Evolutionary conservation across 805 yeast species (phyloP).

Genomic region (Geotrichum ghanense): DNA sequence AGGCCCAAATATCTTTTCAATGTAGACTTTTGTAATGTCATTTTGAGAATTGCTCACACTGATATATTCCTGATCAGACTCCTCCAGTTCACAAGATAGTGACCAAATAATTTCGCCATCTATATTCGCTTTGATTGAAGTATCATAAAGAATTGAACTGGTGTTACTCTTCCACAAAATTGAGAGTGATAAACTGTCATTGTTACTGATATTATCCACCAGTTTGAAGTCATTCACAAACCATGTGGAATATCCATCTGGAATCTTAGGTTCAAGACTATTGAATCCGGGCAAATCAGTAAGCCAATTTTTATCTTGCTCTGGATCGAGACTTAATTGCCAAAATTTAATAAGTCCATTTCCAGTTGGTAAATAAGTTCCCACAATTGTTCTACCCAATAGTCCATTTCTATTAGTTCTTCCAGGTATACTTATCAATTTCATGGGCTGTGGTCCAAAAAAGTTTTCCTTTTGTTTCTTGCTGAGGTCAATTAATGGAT

Average conservation of each 20-base stretch:
- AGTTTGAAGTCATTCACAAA: constrained; percentile 36
- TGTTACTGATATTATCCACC: constrained; percentile 5
- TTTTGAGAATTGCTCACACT: neutral
- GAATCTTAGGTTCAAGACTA: constrained; percentile 23
- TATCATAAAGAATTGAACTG: constrained; percentile 19
- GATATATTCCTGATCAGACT: neutral
- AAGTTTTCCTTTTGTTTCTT: constrained; percentile 8
- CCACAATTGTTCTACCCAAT: constrained; percentile 16
- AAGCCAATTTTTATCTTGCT: constrained; percentile 14
- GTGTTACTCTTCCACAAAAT: constrained; percentile 57
- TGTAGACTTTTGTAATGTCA: constrained; percentile 21
- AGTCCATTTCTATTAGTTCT: constrained; percentile 2
- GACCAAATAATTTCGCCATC: neutral
- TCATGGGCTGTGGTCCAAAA: constrained; percentile 25
- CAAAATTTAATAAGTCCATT: constrained; percentile 35
- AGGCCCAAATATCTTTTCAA: constrained; percentile 37
- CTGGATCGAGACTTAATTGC: constrained; percentile 16
- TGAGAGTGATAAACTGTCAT: constrained; percentile 25
- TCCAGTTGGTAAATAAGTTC: constrained; percentile 33
- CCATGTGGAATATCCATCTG: constrained; percentile 34
- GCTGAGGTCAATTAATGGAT: neutral
- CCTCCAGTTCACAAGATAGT: constrained; percentile 10
- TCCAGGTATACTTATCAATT: constrained; percentile 16
- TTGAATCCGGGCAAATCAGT: constrained; percentile 20
- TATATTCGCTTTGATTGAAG: neutral